phyloP scores from a whole-genome alignment of 495 filamentous ascomycete genomes.

The Aspergillus ellipticus region DNA sequence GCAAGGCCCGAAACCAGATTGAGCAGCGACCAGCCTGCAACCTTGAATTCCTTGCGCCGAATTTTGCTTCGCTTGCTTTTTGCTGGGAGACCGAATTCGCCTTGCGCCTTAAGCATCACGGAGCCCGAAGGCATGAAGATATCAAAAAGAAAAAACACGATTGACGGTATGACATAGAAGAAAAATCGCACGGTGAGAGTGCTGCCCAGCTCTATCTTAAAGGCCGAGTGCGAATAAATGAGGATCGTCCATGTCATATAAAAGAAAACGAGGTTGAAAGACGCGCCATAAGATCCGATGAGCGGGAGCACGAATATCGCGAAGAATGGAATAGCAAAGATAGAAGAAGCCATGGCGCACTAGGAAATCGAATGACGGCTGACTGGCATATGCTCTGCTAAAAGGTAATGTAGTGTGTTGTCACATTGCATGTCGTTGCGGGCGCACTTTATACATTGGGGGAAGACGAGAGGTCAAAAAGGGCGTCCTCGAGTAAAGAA shows the following conservation, averaged over 20 bases:
- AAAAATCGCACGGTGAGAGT: constrained; percentile 63
- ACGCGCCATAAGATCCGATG: constrained; percentile 65
- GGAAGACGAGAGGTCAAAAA: neutral
- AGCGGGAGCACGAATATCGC: constrained; percentile 68
- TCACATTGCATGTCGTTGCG: neutral
- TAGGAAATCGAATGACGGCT: neutral
- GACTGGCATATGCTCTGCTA: neutral
- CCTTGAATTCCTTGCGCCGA: constrained; percentile 29
- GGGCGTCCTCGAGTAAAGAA: neutral
- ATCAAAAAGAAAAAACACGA: constrained; percentile 73
- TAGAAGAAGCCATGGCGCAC: neutral
- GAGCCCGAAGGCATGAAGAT: constrained; percentile 61
- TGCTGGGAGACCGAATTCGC: constrained; percentile 58
- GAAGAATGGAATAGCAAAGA: constrained; percentile 36
- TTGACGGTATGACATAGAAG: constrained; percentile 70
- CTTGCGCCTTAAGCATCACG: constrained; percentile 64
- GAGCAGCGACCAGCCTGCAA: constrained; percentile 54
- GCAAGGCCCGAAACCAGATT: constrained; percentile 61
- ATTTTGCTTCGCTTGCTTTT: constrained; percentile 43
- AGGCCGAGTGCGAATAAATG: constrained; percentile 67
- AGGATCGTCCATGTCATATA: constrained; percentile 87
- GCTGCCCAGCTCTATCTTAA: constrained; percentile 72
- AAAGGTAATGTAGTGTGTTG: neutral
- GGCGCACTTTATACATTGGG: neutral
- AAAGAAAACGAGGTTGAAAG: constrained; percentile 83